These are phyloP conservation scores for Triticum aestivum DNA, from an alignment of 176 grass and related monocot genomes.

Conservation along the genomic window DNA sequence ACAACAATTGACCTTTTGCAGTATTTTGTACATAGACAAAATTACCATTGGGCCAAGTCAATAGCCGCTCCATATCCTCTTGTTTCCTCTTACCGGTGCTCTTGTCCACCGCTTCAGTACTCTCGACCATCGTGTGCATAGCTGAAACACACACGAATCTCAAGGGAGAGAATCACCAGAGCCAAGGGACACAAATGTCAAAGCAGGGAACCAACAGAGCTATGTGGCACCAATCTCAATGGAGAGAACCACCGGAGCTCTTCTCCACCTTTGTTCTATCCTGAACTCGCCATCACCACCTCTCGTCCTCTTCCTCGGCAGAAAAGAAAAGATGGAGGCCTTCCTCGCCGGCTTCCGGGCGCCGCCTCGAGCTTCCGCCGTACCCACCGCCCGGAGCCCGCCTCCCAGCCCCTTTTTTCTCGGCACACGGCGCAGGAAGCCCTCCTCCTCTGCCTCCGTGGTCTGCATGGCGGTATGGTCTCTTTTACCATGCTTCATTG, in stretches of 20 bases:
- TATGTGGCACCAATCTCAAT: not conserved
- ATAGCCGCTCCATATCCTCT: too few relatives aligned
- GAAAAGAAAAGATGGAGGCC: conserved; percentile 49
- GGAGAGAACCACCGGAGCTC: not conserved
- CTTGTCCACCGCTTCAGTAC: too few relatives aligned
- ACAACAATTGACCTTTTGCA: too few relatives aligned
- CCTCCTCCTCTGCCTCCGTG: conserved; percentile 33
- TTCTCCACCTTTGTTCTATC: not conserved
- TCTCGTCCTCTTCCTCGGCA: not conserved
- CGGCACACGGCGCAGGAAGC: conserved; percentile 31
- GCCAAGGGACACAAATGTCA: not conserved
- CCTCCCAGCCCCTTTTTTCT: not conserved
- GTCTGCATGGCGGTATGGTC: conserved; percentile 83
- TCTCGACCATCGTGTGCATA: too few relatives aligned
- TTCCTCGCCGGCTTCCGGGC: conserved; percentile 58
- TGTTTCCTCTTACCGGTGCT: too few relatives aligned
- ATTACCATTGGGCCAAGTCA: too few relatives aligned
- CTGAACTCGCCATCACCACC: conserved; percentile 10
- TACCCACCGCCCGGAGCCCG: not conserved
- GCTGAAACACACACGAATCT: not conserved
- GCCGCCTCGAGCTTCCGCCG: conserved; percentile 36
- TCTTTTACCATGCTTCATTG: not conserved
- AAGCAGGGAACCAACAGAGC: not conserved
- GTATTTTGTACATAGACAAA: too few relatives aligned
- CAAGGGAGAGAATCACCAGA: not conserved